phyloP scores from a whole-genome alignment of 306 rosid genomes.

The Amphicarpaea edgeworthii region DNA sequence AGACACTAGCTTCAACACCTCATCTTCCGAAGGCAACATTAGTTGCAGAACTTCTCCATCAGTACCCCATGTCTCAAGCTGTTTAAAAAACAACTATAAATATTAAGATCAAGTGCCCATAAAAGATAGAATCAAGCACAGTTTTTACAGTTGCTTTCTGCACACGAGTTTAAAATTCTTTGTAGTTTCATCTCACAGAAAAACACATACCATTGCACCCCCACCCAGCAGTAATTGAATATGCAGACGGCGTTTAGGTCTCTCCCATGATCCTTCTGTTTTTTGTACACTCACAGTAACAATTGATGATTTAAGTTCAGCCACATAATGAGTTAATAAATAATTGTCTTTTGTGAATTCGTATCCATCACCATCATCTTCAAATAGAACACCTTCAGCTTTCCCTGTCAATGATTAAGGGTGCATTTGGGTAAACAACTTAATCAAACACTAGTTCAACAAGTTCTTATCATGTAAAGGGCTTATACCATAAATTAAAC shows the following conservation, averaged over 20 bases:
- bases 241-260: conserved; percentile 78
- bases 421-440: not conserved
- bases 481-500: not conserved
- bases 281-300: conserved; percentile 69
- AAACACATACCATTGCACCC: conserved; percentile 78
- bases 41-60: conserved; percentile 87
- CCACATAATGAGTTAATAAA: conserved; percentile 79
- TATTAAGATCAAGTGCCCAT: conserved; percentile 24
- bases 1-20: conserved; percentile 69
- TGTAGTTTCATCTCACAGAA: conserved; percentile 21
- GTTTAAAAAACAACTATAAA: conserved; percentile 38
- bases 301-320: conserved; percentile 68
- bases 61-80: conserved; percentile 82
- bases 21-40: conserved; percentile 69
- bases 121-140: conserved; percentile 26
- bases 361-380: conserved; percentile 97
- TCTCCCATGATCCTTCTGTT: conserved; percentile 84
- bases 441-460: not conserved
- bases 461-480: not conserved
- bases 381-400: conserved; percentile 88
- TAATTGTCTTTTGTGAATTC: conserved; percentile 76
- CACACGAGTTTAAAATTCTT: conserved; percentile 32
- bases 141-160: conserved; percentile 22
- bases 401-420: conserved; percentile 62
- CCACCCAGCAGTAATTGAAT: conserved; percentile 84